Percentiles rank a stretch among this genome's conserved stretches.
These are phyloP conservation scores for Suzukiozyma palmioleophila DNA, from an alignment of 1,139 yeast genomes.

Conservation along the genomic window DNA sequence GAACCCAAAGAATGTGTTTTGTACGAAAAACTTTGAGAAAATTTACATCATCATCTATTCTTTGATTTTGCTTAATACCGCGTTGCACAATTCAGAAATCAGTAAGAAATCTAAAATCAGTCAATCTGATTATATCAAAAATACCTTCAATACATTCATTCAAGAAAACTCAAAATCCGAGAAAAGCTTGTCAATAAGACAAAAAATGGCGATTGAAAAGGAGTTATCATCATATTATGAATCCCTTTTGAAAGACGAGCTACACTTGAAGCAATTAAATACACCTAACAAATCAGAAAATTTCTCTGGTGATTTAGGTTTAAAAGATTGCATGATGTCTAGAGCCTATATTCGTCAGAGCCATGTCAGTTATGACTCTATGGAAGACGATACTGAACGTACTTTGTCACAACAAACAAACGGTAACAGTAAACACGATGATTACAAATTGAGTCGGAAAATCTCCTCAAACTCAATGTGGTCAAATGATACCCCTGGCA, in stretches of 20 bases:
- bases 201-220: constrained; percentile 39
- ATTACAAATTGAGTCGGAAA: constrained; percentile 23
- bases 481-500: constrained; percentile 31
- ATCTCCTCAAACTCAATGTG: constrained; percentile 33
- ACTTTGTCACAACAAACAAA: neutral
- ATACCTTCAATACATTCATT: constrained; percentile 46
- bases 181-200: constrained; percentile 33
- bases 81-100: constrained; percentile 52
- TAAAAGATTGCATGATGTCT: neutral
- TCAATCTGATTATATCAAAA: constrained; percentile 50
- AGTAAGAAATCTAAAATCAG: constrained; percentile 38
- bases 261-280: constrained; percentile 29
- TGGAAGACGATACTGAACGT: constrained; percentile 1
- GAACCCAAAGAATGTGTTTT: constrained; percentile 47
- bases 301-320: neutral
- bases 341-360: neutral
- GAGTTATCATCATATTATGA: constrained; percentile 42
- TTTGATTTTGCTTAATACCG: constrained; percentile 67
- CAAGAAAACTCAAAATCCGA: constrained; percentile 30
- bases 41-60: constrained; percentile 74
- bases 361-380: neutral
- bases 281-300: constrained; percentile 2
- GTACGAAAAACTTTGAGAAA: constrained; percentile 51
- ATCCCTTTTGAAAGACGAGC: constrained; percentile 33
- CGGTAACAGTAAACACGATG: neutral